Percentiles rank a stretch among this genome's conserved stretches.
These are phyloP conservation scores for Barnettozyma hawaiiensis DNA, from an alignment of 1,139 yeast genomes.

Conservation along the genomic window DNA sequence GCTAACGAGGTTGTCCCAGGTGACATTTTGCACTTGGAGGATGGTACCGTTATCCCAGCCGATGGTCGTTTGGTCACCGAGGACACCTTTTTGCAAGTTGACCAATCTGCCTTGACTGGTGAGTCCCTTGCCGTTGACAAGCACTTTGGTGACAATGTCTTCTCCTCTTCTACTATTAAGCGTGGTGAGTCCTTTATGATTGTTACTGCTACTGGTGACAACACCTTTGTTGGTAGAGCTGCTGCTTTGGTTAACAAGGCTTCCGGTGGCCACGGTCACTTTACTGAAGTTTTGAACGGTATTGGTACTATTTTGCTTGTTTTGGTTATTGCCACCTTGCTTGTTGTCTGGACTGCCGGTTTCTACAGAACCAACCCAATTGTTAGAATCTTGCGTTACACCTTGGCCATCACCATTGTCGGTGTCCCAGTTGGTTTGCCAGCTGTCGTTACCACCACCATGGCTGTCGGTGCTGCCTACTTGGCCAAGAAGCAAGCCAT, in stretches of 20 bases:
- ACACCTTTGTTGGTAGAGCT: constrained; percentile 91
- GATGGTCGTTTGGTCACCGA: constrained; percentile 92
- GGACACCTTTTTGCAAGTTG: constrained; percentile 86
- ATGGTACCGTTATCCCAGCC: constrained; percentile 91
- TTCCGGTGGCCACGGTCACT: constrained; percentile 90
- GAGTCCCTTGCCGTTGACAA: constrained; percentile 96
- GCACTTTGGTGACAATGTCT: constrained; percentile 80
- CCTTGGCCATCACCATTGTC: constrained; percentile 93
- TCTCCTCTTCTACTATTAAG: constrained; percentile 94
- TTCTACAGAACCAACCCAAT: constrained; percentile 91
- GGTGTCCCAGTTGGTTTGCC: constrained; percentile 99
- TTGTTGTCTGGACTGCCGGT: constrained; percentile 89
- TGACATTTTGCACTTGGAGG: constrained; percentile 88
- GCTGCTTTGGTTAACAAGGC: constrained; percentile 97
- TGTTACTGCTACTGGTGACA: constrained; percentile 94
- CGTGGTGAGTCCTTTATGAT: constrained; percentile 96
- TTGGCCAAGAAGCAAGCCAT: constrained; percentile 97
- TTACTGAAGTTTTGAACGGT: constrained; percentile 97
- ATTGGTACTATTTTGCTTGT: constrained; percentile 91
- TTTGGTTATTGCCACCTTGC: constrained; percentile 80
- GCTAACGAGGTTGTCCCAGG: constrained; percentile 89
- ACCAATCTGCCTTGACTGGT: constrained; percentile 98
- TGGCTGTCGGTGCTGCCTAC: constrained; percentile 99
- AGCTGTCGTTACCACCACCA: constrained; percentile 98
- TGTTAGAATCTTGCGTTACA: constrained; percentile 88